phyloP scores from a whole-genome alignment of 129 eudicot genomes.

The Calendula officinalis region DNA sequence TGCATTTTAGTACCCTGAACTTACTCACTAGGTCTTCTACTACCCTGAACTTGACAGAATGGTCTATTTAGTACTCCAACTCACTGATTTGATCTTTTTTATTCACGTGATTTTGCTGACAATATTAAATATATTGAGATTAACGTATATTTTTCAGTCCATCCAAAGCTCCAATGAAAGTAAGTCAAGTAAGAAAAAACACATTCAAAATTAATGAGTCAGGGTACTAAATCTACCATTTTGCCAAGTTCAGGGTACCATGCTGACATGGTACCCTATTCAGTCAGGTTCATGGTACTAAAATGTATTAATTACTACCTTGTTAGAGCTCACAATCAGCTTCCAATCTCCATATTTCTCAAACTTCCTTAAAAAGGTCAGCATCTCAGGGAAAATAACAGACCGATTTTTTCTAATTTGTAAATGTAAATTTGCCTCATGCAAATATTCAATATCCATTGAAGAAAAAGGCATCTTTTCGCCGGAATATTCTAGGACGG shows the following conservation, averaged over 20 bases:
- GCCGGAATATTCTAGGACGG: constrained; percentile 51
- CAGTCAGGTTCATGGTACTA: too few species aligned
- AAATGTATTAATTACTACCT: constrained; percentile 29
- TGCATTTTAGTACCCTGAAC: too few species aligned
- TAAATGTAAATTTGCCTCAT: constrained; percentile 39
- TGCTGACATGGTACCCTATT: neutral
- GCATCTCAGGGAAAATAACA: neutral
- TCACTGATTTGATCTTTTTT: too few species aligned
- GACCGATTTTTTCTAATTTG: constrained; percentile 9
- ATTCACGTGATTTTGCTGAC: neutral
- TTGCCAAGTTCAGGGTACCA: too few species aligned
- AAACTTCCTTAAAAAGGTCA: constrained; percentile 27
- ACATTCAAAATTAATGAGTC: too few species aligned
- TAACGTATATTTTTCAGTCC: too few species aligned
- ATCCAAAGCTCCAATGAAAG: too few species aligned
- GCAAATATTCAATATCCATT: constrained; percentile 26
- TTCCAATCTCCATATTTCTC: constrained; percentile 37
- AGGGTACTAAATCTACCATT: too few species aligned
- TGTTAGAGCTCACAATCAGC: constrained; percentile 34
- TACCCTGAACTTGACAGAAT: too few species aligned
- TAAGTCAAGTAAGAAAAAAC: too few species aligned
- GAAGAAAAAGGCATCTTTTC: constrained; percentile 43
- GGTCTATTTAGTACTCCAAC: neutral
- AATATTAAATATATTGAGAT: too few species aligned
- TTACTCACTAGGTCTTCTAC: too few species aligned